A percentile compares a stretch with the other conserved stretches of the same genome.
Evolutionary conservation across 768 basidiomycete species (phyloP).

Genomic region (Pilatotrama ljubarskyi): DNA sequence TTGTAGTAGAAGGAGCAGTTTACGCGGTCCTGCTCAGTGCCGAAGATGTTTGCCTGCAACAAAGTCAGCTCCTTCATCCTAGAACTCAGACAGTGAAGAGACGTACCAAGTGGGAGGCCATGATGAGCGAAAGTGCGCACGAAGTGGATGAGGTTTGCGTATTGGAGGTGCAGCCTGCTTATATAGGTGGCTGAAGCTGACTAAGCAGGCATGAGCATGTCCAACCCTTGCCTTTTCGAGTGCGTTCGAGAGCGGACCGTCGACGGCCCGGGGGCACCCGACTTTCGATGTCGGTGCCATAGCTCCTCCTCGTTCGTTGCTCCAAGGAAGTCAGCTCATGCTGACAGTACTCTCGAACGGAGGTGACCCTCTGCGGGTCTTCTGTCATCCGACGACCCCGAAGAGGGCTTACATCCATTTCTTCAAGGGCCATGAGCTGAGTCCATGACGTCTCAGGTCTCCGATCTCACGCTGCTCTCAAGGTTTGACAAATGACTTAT

Average conservation of each 20-base stretch:
- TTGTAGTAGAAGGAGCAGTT: constrained; percentile 99
- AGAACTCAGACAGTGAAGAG: background rate
- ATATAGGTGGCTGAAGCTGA: constrained; percentile 26
- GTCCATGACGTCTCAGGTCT: no score
- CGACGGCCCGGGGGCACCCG: background rate
- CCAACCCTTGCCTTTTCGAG: constrained; percentile 4
- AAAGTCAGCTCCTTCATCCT: background rate
- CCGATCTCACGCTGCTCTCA: no score
- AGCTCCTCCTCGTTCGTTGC: no score
- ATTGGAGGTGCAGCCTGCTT: background rate
- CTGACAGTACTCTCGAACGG: no score
- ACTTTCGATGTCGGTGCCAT: no score
- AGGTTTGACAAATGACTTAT: no score
- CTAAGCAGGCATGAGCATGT: background rate
- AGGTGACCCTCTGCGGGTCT: no score
- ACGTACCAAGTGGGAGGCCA: constrained; percentile 77
- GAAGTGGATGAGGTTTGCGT: background rate
- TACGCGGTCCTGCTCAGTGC: constrained; percentile 92
- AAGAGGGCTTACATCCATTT: no score
- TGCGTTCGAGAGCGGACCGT: background rate
- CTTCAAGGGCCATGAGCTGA: no score
- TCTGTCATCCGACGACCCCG: no score
- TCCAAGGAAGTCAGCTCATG: no score
- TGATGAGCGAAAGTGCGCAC: constrained; percentile 25
- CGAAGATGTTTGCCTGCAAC: constrained; percentile 88